A percentile compares a stretch with the other conserved stretches of the same genome.
phyloP scores from a whole-genome alignment of 1,284 basidiomycete species.

The Cerioporus squamosus region DNA sequence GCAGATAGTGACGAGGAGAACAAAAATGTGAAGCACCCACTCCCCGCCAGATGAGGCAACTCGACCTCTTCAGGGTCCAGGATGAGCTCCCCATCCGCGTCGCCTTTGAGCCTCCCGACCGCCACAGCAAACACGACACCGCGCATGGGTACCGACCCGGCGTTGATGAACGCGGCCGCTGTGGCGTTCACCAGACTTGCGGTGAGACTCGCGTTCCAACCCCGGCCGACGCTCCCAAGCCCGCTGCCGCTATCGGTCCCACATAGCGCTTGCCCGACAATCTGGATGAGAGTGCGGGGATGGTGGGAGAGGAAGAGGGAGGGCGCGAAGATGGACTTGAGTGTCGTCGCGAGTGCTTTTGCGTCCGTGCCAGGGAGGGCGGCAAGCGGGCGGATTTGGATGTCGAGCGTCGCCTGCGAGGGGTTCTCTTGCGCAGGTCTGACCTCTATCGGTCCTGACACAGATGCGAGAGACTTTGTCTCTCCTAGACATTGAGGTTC shows the following conservation, averaged over 20 bases:
- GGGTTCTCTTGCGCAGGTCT: conserved; percentile 67
- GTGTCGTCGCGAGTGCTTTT: conserved; percentile 55
- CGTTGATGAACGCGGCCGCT: conserved; percentile 66
- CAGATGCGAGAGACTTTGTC: conserved; percentile 60
- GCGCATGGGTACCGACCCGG: conserved; percentile 70
- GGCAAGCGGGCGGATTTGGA: conserved; percentile 67
- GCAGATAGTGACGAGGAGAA: conserved; percentile 44
- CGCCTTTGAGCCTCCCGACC: conserved; percentile 44
- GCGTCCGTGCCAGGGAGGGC: conserved; percentile 68
- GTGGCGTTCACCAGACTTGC: conserved; percentile 73
- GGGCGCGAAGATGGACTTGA: conserved; percentile 62
- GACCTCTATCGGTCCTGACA: conserved; percentile 80
- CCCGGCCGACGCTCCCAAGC: conserved; percentile 30
- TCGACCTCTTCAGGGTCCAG: conserved; percentile 61
- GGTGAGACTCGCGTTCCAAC: conserved; percentile 34
- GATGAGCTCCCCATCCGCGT: conserved; percentile 36
- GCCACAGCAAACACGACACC: conserved; percentile 71
- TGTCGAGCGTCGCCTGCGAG: conserved; percentile 74
- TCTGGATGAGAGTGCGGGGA: conserved; percentile 71
- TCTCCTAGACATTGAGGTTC: conserved; percentile 38
- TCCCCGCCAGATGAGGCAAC: conserved; percentile 38
- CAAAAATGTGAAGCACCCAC: conserved; percentile 72
- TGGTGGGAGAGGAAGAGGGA: conserved; percentile 62
- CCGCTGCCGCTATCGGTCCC: conserved; percentile 35
- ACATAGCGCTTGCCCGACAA: conserved; percentile 66